Evolutionary conservation across 257 asterid genomes (phyloP).

Genomic region (Salvia miltiorrhiza): DNA sequence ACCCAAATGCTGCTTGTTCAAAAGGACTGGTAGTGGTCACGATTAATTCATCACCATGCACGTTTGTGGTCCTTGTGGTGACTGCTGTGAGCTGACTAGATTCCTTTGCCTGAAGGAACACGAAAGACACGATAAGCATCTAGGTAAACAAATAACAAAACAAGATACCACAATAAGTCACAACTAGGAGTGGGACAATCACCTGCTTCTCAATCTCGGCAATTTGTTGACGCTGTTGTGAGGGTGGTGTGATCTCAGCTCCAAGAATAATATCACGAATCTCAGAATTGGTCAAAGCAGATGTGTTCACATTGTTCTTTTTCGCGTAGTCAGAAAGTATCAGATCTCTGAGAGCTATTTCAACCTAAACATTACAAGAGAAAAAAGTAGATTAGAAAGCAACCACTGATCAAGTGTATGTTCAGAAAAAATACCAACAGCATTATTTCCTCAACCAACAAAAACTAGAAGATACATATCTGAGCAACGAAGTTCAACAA

Average conservation of each 20-base stretch:
- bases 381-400: constrained; percentile 1
- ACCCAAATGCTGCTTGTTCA: constrained; percentile 82
- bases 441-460: background rate
- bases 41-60: constrained; percentile 88
- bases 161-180: background rate
- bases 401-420: background rate
- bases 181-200: background rate
- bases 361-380: constrained; percentile 56
- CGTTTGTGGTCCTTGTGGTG: constrained; percentile 90
- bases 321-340: constrained; percentile 97
- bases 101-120: constrained; percentile 68
- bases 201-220: constrained; percentile 99
- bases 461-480: background rate
- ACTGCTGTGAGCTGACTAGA: constrained; percentile 95
- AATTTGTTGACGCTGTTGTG: constrained; percentile 95
- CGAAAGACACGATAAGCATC: background rate
- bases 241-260: constrained; percentile 98
- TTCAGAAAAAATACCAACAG: background rate
- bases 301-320: constrained; percentile 97
- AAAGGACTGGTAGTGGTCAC: constrained; percentile 97
- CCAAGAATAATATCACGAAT: constrained; percentile 98
- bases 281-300: constrained; percentile 93
- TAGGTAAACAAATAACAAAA: background rate
- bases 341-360: constrained; percentile 92
- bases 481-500: background rate